These are phyloP conservation scores for Candida jianshihensis DNA, from an alignment of 805 yeast genomes.

Conservation along the genomic window DNA sequence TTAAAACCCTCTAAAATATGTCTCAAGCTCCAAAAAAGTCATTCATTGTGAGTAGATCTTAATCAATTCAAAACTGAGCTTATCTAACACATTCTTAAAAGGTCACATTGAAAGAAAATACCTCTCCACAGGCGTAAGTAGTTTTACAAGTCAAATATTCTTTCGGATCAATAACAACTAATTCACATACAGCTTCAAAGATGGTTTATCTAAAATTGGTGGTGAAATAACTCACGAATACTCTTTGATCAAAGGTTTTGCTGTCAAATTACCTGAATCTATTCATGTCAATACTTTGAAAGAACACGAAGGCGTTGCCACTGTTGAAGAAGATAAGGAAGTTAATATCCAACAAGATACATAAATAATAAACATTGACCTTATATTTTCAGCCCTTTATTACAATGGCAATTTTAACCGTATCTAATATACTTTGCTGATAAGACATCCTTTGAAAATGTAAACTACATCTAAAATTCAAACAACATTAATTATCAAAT, in stretches of 20 bases:
- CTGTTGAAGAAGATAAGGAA: slow-evolving; percentile 62
- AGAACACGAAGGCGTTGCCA: slow-evolving; percentile 44
- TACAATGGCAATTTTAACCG: too few relatives aligned
- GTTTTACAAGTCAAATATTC: neutral
- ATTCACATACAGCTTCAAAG: slow-evolving; percentile 38
- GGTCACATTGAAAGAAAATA: slow-evolving; percentile 34
- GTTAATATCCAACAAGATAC: slow-evolving; percentile 37
- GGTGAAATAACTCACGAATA: slow-evolving; percentile 58
- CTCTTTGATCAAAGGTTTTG: slow-evolving; percentile 59
- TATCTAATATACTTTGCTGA: too few relatives aligned
- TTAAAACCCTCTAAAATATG: slow-evolving; percentile 5
- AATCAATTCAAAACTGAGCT: neutral
- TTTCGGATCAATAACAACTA: slow-evolving; percentile 1
- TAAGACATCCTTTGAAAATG: too few relatives aligned
- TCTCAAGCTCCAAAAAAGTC: slow-evolving; percentile 21
- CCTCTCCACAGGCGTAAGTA: slow-evolving; percentile 24
- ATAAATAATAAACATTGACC: neutral
- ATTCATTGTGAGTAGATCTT: slow-evolving; percentile 15
- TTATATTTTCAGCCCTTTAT: neutral
- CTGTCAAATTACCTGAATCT: slow-evolving; percentile 47
- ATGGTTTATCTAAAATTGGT: slow-evolving; percentile 43
- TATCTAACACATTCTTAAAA: slow-evolving; percentile 4
- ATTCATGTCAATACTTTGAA: slow-evolving; percentile 41
- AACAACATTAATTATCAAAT: neutral
- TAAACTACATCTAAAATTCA: too few relatives aligned